Evolutionary conservation across 1,284 basidiomycete species (phyloP), one percentile per base, ranked within the genome.

Genomic region (Spongiforma sp.): DNA sequence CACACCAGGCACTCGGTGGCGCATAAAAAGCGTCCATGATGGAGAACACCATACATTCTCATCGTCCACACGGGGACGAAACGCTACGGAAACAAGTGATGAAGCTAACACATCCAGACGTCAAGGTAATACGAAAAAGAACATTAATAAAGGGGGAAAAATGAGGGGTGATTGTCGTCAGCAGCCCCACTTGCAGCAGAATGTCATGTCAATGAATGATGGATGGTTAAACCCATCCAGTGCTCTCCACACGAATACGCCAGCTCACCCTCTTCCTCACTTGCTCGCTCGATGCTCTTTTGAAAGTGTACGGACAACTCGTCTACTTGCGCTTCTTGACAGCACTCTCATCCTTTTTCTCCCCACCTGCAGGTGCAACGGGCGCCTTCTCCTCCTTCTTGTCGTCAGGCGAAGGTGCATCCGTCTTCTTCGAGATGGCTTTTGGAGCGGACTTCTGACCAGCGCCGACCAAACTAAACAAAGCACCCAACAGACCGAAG

Each of bases 401-500:
- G 79, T 87, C 86, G 66, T 89, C 89, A 8, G 88, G 75, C 24
- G 84, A 81, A 53, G 84, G 79, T 1, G 86, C 84, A 68, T 91
- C 90, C 53, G 88, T 85, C 84, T 93, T 93, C 84, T 93, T 93
- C 43, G 87, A 74, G 52, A 61, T 71, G 14, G 89, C 87, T 84
- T 90, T 89, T 68, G 89, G 85, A 58, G 91, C 83, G 32, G 91
- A 86, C 75, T 89, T 88, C 76, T 90, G 86, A 60, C 84, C 82
- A 62, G 84, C 84, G 67, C 93, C 90, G 76, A 94, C 85, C 73
- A 96, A 81, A 63, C 94, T 90, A 66, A 94, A 86, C 72, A 95
- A 80, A 60, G 88, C 86, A 68, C 89, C 91, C 69, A 98, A 79
- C 87, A 96, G 89, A 64, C 91, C 92, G 75, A 98, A 86, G 71